phyloP scores from a whole-genome alignment of 805 yeast species.

The Myxozyma mucilagina region DNA sequence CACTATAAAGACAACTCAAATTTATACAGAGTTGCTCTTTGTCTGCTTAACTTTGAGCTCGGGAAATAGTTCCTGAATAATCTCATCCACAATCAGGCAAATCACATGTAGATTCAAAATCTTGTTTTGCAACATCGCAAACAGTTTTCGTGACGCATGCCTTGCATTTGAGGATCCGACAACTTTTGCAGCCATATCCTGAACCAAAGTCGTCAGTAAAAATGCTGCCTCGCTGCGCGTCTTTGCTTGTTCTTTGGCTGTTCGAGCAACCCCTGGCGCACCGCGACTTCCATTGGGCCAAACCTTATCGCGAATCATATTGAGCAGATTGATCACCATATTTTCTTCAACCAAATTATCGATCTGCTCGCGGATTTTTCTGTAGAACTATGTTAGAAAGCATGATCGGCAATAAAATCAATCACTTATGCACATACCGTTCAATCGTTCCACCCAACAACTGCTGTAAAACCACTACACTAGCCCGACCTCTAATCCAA shows the following conservation, averaged over 20 bases:
- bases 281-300: slow-evolving; percentile 36
- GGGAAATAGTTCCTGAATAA: slow-evolving; percentile 28
- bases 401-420: slow-evolving; percentile 34
- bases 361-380: slow-evolving; percentile 48
- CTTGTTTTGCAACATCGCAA: slow-evolving; percentile 72
- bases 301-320: slow-evolving; percentile 37
- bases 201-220: slow-evolving; percentile 57
- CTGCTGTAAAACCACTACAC: slow-evolving; percentile 79
- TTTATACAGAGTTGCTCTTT: neutral
- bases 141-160: slow-evolving; percentile 60
- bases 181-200: slow-evolving; percentile 66
- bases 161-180: slow-evolving; percentile 69
- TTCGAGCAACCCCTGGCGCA: slow-evolving; percentile 25
- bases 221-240: slow-evolving; percentile 60
- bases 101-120: slow-evolving; percentile 65
- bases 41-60: slow-evolving; percentile 7
- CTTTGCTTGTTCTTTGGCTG: slow-evolving; percentile 52
- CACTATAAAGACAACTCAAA: neutral
- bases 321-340: slow-evolving; percentile 47
- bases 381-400: neutral
- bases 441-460: slow-evolving; percentile 86
- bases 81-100: slow-evolving; percentile 26
- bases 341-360: slow-evolving; percentile 48
- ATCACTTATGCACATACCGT: slow-evolving; percentile 38
- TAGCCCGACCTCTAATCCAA: slow-evolving; percentile 85